Evolutionary conservation across 2,329 filamentous ascomycete species (phyloP).

Genomic region (Daldinia eschscholtzii): DNA sequence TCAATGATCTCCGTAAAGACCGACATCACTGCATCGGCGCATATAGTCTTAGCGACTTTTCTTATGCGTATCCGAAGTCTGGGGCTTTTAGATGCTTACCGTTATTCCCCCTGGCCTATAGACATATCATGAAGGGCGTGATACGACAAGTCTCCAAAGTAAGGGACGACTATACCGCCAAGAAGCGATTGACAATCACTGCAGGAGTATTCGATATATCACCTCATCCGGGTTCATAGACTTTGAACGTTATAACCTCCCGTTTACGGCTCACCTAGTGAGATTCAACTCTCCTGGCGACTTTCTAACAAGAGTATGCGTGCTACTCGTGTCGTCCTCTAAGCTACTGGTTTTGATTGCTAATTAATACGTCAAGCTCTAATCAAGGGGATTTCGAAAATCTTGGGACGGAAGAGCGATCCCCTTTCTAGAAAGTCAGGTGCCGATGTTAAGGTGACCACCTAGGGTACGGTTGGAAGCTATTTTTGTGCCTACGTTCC

Average conservation of each 20-base stretch:
- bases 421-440: not conserved
- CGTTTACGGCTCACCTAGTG: constrained; percentile 5
- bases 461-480: constrained; percentile 4
- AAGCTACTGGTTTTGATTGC: not conserved
- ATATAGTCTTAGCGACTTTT: not conserved
- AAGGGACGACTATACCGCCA: constrained; percentile 25
- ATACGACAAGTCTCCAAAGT: constrained; percentile 14
- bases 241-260: not conserved
- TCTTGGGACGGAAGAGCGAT: constrained; percentile 9
- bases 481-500: constrained; percentile 6
- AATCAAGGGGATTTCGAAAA: not conserved
- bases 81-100: too few relatives aligned
- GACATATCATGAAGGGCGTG: constrained; percentile 20
- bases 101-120: not conserved
- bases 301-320: constrained; percentile 21
- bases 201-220: constrained; percentile 1
- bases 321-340: constrained; percentile 16
- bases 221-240: not conserved
- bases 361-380: constrained; percentile 6
- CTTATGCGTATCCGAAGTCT: too few relatives aligned
- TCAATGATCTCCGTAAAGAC: not conserved
- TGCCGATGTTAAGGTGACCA: too few relatives aligned
- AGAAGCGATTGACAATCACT: constrained; percentile 17
- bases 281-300: constrained; percentile 16
- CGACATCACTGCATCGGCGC: not conserved